Evolutionary conservation across 169 alveolate species (phyloP).

Genomic region (Babesia bigemina): DNA sequence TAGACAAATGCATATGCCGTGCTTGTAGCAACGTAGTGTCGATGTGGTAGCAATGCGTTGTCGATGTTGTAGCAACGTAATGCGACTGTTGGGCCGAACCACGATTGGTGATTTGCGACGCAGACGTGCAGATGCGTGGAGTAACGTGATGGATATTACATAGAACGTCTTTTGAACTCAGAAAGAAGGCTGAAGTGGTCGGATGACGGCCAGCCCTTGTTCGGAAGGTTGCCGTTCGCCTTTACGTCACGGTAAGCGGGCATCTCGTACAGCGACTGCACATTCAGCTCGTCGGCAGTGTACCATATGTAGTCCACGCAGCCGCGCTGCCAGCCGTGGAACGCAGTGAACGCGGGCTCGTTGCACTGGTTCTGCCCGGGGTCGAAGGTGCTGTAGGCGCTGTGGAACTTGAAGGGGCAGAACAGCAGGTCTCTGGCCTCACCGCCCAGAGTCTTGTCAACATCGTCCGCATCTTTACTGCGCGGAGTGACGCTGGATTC

Average conservation of each 20-base stretch:
- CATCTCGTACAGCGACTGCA: slow-evolving; percentile 64
- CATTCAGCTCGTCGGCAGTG: slow-evolving; percentile 62
- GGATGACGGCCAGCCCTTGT: slow-evolving; percentile 73
- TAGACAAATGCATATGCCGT: no score
- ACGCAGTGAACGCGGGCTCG: slow-evolving; percentile 82
- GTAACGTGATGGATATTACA: neutral
- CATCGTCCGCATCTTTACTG: neutral
- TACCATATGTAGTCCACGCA: slow-evolving; percentile 84
- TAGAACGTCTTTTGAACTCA: slow-evolving; percentile 43
- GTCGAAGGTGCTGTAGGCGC: slow-evolving; percentile 60
- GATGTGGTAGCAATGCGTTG: no score
- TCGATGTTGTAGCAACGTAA: no score
- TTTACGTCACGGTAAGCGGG: slow-evolving; percentile 57
- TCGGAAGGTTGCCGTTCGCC: slow-evolving; percentile 61
- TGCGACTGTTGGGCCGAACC: no score
- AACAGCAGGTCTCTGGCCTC: slow-evolving; percentile 24
- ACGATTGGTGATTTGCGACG: no score
- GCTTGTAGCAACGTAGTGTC: no score
- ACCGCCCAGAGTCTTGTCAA: neutral
- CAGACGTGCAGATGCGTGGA: no score
- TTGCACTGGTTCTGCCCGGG: slow-evolving; percentile 30
- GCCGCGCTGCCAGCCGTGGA: slow-evolving; percentile 84
- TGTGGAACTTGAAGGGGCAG: slow-evolving; percentile 59
- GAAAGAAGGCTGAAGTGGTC: slow-evolving; percentile 70
- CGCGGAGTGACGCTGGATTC: neutral